These are phyloP conservation scores for Bipolaris oryzae DNA, from an alignment of 2,329 filamentous ascomycete genomes.

Conservation along the genomic window DNA sequence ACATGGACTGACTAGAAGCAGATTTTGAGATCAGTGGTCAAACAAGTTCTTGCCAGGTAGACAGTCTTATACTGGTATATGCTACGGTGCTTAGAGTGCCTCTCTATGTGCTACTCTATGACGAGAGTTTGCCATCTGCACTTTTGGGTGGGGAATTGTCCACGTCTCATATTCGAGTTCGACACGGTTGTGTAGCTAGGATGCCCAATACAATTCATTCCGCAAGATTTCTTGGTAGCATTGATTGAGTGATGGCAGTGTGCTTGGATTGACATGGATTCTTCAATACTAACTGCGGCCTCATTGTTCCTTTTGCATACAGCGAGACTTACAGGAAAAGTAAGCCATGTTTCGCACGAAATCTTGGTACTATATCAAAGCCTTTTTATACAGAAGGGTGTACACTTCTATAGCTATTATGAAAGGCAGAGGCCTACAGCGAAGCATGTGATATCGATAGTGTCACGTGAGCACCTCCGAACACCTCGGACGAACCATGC, in stretches of 20 bases:
- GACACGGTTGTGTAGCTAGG: background rate
- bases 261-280: slow-evolving; percentile 26
- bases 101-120: background rate
- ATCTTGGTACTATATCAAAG: no score
- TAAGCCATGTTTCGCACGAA: background rate
- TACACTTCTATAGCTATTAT: no score
- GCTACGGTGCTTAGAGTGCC: slow-evolving; percentile 32
- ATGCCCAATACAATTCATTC: background rate
- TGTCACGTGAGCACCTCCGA: no score
- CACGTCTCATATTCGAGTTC: background rate
- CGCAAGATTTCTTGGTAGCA: slow-evolving; percentile 2
- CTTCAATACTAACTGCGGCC: slow-evolving; percentile 21
- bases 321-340: slow-evolving; percentile 37
- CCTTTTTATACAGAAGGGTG: no score
- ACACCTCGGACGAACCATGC: no score
- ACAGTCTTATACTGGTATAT: background rate
- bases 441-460: no score
- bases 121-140: slow-evolving; percentile 1
- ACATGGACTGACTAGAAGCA: slow-evolving; percentile 18
- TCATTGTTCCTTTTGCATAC: slow-evolving; percentile 20
- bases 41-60: background rate
- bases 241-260: slow-evolving; percentile 13
- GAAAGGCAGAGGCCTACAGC: no score
- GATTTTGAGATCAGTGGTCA: background rate
- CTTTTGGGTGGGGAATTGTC: background rate